phyloP scores from a whole-genome alignment of 163 green algal species.

The Chlamydomonas reinhardtii region DNA sequence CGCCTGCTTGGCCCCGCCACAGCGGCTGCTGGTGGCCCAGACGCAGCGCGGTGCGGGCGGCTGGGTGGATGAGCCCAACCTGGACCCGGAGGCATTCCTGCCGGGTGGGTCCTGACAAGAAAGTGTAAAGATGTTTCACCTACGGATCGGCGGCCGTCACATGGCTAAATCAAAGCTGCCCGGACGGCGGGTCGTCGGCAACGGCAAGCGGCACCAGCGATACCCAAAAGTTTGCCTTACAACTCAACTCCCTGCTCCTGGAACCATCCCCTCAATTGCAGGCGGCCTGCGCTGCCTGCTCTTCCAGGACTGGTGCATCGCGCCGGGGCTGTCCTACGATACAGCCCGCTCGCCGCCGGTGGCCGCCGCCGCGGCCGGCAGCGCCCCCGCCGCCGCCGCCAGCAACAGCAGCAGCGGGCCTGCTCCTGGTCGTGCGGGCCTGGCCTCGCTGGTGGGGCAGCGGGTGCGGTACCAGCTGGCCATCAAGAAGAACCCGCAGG shows the following conservation, averaged over 20 bases:
- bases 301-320: slow-evolving; percentile 37
- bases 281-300: slow-evolving; percentile 41
- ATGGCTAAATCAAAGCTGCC: no score
- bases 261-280: not conserved
- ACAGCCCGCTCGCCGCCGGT: slow-evolving; percentile 20
- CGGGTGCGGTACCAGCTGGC: slow-evolving; percentile 30
- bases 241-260: no score
- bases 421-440: not conserved
- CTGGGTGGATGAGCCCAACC: slow-evolving; percentile 39
- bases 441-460: slow-evolving; percentile 15
- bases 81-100: slow-evolving; percentile 32
- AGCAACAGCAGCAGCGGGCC: slow-evolving; percentile 1
- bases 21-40: slow-evolving; percentile 22
- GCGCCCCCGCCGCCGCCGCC: not conserved
- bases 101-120: not conserved
- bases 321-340: slow-evolving; percentile 37
- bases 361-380: not conserved
- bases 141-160: no score
- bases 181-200: no score
- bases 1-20: not conserved
- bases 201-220: no score
- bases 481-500: slow-evolving; percentile 50
- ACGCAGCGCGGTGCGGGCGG: slow-evolving; percentile 19
- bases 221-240: no score
- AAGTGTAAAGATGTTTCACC: no score